Conservation (phyloP, 495 filamentous ascomycete species). For the Chaetomidium leptoderma region DNA sequence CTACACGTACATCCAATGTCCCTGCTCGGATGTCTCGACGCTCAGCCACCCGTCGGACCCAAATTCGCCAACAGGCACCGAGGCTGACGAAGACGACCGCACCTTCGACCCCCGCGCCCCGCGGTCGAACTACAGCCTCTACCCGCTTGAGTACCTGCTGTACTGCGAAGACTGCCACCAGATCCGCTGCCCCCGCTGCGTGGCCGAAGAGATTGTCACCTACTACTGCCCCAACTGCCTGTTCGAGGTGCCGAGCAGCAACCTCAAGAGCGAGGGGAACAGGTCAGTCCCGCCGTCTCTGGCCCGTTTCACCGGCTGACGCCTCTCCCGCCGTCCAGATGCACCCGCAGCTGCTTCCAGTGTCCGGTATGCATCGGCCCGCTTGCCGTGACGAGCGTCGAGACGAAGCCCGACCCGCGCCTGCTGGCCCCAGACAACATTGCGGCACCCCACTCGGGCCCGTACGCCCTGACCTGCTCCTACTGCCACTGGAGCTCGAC, state of each 20-base stretch:
- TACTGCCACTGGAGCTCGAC: conserved; percentile 90
- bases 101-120: conserved; percentile 82
- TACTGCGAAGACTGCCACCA: conserved; percentile 97
- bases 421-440: conserved; percentile 38
- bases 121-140: conserved; percentile 82
- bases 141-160: conserved; percentile 87
- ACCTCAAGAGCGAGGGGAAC: conserved; percentile 86
- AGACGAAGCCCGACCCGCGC: conserved; percentile 45
- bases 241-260: conserved; percentile 89
- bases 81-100: conserved; percentile 67
- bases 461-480: conserved; percentile 76
- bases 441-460: conserved; percentile 42
- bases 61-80: conserved; percentile 35
- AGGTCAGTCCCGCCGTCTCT: conserved; percentile 53
- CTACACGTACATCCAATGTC: conserved; percentile 89
- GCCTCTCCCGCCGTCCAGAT: conserved; percentile 49
- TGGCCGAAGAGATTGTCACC: conserved; percentile 84
- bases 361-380: conserved; percentile 86
- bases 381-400: conserved; percentile 64
- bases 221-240: conserved; percentile 96
- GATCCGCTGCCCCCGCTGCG: conserved; percentile 88
- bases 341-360: conserved; percentile 89
- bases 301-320: conserved; percentile 1
- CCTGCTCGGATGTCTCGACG: conserved; percentile 64
- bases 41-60: conserved; percentile 40